These are phyloP conservation scores for Populus alba DNA, from an alignment of 345 rosid genomes.

Conservation along the genomic window DNA sequence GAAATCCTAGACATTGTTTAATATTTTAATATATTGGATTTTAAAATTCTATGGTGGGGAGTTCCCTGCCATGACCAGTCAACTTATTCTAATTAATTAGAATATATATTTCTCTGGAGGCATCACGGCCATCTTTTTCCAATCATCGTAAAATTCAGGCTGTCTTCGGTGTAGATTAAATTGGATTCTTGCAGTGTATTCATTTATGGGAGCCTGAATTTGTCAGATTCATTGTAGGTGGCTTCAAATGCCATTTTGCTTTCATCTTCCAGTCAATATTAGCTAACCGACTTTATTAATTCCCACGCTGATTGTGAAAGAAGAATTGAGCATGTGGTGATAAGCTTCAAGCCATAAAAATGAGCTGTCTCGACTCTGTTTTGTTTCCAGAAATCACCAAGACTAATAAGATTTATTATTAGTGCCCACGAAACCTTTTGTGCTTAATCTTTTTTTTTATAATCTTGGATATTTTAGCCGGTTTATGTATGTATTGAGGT, in stretches of 20 bases:
- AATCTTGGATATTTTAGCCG: rapidly evolving
- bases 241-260: constrained; percentile 10
- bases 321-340: constrained; percentile 14
- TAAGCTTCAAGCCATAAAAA: neutral
- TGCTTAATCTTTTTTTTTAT: too few relatives aligned
- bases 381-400: too few relatives aligned
- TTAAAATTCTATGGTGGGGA: neutral
- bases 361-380: neutral
- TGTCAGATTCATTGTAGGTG: constrained; percentile 14
- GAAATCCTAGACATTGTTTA: neutral
- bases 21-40: neutral
- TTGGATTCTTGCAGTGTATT: constrained; percentile 7
- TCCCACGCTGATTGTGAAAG: constrained; percentile 2
- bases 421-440: too few relatives aligned
- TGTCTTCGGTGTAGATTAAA: neutral
- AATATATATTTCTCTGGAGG: too few relatives aligned
- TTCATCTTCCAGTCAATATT: constrained; percentile 29
- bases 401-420: too few relatives aligned
- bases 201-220: constrained; percentile 5
- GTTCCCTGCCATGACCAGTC: constrained; percentile 10
- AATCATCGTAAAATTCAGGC: neutral
- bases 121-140: neutral
- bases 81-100: neutral
- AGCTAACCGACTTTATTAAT: constrained; percentile 26
- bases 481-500: too few relatives aligned